Evolutionary conservation across 768 basidiomycete species (phyloP).

Genomic region (Podaxis sp.): DNA sequence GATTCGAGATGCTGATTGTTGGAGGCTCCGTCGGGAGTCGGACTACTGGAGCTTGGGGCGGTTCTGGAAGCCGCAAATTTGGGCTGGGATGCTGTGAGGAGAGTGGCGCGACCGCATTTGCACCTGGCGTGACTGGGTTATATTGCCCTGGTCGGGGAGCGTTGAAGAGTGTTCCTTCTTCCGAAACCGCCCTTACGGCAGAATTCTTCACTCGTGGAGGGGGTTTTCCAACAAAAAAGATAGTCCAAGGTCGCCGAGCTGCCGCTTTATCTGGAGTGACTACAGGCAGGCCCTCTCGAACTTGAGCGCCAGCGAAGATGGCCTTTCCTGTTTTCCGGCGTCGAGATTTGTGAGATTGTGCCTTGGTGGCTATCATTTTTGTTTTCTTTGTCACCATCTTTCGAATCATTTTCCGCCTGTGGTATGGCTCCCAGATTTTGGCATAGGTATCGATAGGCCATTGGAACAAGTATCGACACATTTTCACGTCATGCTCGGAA

Average conservation of each 20-base stretch:
- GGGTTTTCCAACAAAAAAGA: slow-evolving; percentile 11
- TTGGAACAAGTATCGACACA: background rate
- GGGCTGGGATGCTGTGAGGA: background rate
- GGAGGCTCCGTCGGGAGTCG: background rate
- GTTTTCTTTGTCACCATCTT: background rate
- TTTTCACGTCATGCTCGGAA: background rate
- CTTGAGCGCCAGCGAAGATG: background rate
- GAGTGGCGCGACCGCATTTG: background rate
- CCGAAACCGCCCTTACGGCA: background rate
- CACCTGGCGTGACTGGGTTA: background rate
- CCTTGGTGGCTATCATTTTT: slow-evolving; percentile 8
- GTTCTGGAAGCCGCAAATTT: too few relatives aligned
- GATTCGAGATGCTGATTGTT: too few relatives aligned
- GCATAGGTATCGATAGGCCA: slow-evolving; percentile 14
- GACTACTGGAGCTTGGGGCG: background rate
- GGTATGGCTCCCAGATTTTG: background rate
- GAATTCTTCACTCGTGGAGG: background rate
- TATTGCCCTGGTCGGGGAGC: background rate
- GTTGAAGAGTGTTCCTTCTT: background rate
- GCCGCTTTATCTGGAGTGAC: background rate
- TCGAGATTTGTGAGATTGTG: background rate
- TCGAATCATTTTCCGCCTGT: background rate
- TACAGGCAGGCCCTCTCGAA: background rate
- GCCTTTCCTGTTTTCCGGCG: background rate
- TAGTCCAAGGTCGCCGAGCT: background rate